Base-by-base conservation (phyloP, 2,329 filamentous ascomycete genomes). In the Aspergillus flavus region DNA sequence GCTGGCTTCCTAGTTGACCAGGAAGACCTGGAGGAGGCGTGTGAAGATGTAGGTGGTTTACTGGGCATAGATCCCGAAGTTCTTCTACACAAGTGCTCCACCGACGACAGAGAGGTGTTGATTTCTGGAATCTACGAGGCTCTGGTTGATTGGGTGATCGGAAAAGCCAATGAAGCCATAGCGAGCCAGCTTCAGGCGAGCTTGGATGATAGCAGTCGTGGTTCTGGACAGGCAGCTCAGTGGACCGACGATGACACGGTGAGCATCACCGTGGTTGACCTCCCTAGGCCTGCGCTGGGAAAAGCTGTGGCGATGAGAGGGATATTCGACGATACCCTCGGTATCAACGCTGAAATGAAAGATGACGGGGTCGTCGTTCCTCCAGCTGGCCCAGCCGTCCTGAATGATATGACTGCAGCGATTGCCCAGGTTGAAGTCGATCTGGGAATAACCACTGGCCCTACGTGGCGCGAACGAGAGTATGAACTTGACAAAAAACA, bases 271-370 rank as follows among this genome's bases (percentile, higher is more conserved):
- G 84, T 99, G 10, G 82, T 99, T 6, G 95, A 98, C 69, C 85
- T 98, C 10, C 93, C 95, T 0, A 87, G 89, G 66, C 89, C 92
- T 34, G 84, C 86, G 1, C 83, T 99, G 0, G 93, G 91, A 63
- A 97, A 95, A 78, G 95, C 94, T 0, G 80, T 96, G n/a, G 88
- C 92, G 14, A 88, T 99, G 81, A 91, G 93, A 45, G 92, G 92
- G 16, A 87, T 98, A 41, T 99, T 99, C 71, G 94, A 99, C 69
- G 95, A 98, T 71, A 87, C 84, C n/a, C 83, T 90, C 23, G 95
- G 95, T 58, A 97, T 99, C 80, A 98, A 98, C 71, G 86, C 91
- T 0, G 95, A 99, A 81, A 98, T 99, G 94, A 96, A 94, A 73
- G 90, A 94, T 66, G 95, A 99, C 69, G 95, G 95, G 11, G 86